These are phyloP conservation scores for Boechera retrofracta DNA, from an alignment of 345 rosid species.

Conservation along the genomic window DNA sequence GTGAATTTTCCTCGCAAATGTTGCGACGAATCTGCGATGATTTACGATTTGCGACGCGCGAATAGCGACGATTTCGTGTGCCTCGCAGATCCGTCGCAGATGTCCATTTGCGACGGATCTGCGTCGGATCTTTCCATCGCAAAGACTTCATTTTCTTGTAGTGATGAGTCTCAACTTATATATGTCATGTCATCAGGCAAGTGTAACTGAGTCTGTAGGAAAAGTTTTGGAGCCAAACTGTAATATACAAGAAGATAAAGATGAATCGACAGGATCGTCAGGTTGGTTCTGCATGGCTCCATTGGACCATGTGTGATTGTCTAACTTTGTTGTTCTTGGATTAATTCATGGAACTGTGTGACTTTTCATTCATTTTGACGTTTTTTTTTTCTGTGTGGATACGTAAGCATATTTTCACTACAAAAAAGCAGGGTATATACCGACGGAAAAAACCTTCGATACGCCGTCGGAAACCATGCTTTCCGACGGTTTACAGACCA, in stretches of 20 bases:
- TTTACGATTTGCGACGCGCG: too few relatives aligned
- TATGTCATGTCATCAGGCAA: neutral
- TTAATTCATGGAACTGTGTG: slow-evolving; percentile 21
- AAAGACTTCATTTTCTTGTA: too few relatives aligned
- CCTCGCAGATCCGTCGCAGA: too few relatives aligned
- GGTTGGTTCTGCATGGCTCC: slow-evolving; percentile 15
- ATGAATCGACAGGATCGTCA: neutral
- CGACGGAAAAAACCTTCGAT: too few relatives aligned
- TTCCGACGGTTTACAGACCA: too few relatives aligned
- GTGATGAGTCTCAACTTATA: neutral
- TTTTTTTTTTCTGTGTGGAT: slow-evolving; percentile 14
- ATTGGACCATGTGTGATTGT: slow-evolving; percentile 23
- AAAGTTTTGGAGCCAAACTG: neutral
- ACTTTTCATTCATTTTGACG: slow-evolving; percentile 24
- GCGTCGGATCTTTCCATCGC: too few relatives aligned
- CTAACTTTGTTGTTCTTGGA: slow-evolving; percentile 29
- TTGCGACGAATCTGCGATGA: too few relatives aligned
- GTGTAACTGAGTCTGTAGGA: neutral
- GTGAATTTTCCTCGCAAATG: too few relatives aligned
- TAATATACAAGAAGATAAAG: slow-evolving; percentile 35
- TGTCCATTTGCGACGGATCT: too few relatives aligned
- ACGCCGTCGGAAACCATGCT: too few relatives aligned
- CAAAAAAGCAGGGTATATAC: too few relatives aligned
- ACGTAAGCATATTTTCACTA: slow-evolving; percentile 4
- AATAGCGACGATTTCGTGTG: too few relatives aligned